Evolutionary conservation across 345 rosid species (phyloP), one percentile per base, ranked within the genome.

Genomic region (Camelina hispida): DNA sequence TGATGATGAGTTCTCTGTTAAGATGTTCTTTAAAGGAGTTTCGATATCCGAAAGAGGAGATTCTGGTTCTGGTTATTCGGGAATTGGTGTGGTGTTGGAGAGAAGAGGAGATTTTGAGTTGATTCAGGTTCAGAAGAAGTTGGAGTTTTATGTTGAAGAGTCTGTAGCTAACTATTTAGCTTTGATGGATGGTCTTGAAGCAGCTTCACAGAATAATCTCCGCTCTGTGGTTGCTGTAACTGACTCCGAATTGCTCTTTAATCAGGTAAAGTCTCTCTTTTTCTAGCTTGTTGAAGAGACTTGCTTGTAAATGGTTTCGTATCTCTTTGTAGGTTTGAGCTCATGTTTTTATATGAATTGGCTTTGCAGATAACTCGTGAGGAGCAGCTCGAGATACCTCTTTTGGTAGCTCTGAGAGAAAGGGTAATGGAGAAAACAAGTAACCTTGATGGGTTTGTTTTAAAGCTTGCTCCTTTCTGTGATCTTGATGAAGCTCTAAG

Each of bases 51-150:
- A 42, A 46, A 74, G 65, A 46, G 89, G 88, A 70, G 97, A 85
- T 9, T 82, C 83, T 7, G 71, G 78, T 73, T 81, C 82, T 4
- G 97, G 96, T 10, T 86, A 76, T 40, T 87, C 97, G 0, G 99
- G 99, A 30, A 88, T 92, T 66, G 99, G 97, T 73, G 93, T 95
- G 44, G 87, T 86, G 34, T 89, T 92, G 84, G 93, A 95, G 80
- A 87, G 91, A 74, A 64, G 80, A n/a, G 74, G 76, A 28, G 67
- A 74, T 64, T 32, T 67, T 75, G 89, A 93, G 20, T 66, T 79
- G 42, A 81, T 92, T 78, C 97, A 86, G 78, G 87, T 92, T 66
- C 99, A 95, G 83, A 95, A 95, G 82, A 95, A 87, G 83, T 90
- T 95, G 78, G 91, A 88, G 42, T 89, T 92, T 82, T 82, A 72